These are phyloP conservation scores for Fusarium metavorans DNA, from an alignment of 2,329 filamentous ascomycete genomes.

Conservation along the genomic window DNA sequence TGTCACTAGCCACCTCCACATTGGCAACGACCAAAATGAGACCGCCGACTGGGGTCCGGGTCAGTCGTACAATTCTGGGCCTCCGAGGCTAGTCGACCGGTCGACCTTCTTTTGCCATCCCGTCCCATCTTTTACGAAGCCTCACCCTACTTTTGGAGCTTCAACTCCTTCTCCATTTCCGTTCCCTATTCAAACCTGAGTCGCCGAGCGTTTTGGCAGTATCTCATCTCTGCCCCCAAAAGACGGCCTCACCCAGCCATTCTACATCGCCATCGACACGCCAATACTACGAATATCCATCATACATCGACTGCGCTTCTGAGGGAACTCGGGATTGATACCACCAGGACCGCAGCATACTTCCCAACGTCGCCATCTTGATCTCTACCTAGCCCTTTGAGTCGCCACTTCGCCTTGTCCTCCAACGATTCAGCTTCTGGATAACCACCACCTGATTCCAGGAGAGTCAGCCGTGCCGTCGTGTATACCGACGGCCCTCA, in stretches of 20 bases:
- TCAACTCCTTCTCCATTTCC: slow-evolving; percentile 42
- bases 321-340: slow-evolving; percentile 22
- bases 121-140: slow-evolving; percentile 38
- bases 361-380: slow-evolving; percentile 5
- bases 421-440: not conserved
- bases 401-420: slow-evolving; percentile 1
- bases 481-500: not conserved
- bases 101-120: slow-evolving; percentile 35
- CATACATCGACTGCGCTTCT: slow-evolving; percentile 18
- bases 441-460: not conserved
- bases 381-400: slow-evolving; percentile 1
- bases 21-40: slow-evolving; percentile 46
- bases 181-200: slow-evolving; percentile 29
- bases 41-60: slow-evolving; percentile 44
- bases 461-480: not conserved
- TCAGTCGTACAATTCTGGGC: slow-evolving; percentile 46
- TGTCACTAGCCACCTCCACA: slow-evolving; percentile 49
- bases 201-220: slow-evolving; percentile 30
- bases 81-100: slow-evolving; percentile 39
- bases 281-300: slow-evolving; percentile 10
- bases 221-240: slow-evolving; percentile 16
- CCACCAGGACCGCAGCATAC: slow-evolving; percentile 16
- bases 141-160: slow-evolving; percentile 42
- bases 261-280: slow-evolving; percentile 24
- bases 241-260: slow-evolving; percentile 14